phyloP scores from a whole-genome alignment of 345 rosid genomes.

The Sisymbrium irio region DNA sequence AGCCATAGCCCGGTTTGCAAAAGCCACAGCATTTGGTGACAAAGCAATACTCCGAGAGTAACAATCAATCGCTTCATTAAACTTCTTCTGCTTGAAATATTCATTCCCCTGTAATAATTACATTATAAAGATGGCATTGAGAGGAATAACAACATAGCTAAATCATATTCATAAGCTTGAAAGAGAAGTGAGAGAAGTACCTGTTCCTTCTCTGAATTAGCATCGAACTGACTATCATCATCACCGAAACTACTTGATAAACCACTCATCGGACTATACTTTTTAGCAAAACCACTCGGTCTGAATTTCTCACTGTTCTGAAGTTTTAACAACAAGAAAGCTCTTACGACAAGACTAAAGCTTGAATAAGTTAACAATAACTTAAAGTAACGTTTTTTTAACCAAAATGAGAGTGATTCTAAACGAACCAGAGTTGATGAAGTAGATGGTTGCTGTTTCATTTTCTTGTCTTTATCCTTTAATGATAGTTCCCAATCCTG shows the following conservation, averaged over 20 bases:
- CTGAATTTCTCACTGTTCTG: constrained; percentile 34
- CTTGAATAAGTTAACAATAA: background rate
- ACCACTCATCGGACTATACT: constrained; percentile 38
- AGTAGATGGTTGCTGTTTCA: constrained; percentile 43
- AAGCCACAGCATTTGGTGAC: constrained; percentile 78
- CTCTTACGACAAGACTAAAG: background rate
- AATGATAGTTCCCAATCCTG: constrained; percentile 86
- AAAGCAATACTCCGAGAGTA: constrained; percentile 89
- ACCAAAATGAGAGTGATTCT: background rate
- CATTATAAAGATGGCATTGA: background rate
- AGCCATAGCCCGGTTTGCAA: constrained; percentile 94
- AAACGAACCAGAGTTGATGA: constrained; percentile 38
- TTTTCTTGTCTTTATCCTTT: constrained; percentile 63
- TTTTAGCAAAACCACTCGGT: constrained; percentile 38
- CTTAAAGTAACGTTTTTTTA: background rate
- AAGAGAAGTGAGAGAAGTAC: constrained; percentile 34
- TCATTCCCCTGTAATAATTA: constrained; percentile 62
- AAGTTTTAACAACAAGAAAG: constrained; percentile 1
- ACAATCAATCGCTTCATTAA: constrained; percentile 80
- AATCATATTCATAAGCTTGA: constrained; percentile 17
- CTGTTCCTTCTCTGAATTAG: constrained; percentile 82
- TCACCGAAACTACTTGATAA: constrained; percentile 43
- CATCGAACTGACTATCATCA: constrained; percentile 53
- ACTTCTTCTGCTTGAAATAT: constrained; percentile 78
- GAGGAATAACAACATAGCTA: background rate